Conservation (phyloP, 2,329 filamentous ascomycete genomes). For the Dryadomyces quercivorus region DNA sequence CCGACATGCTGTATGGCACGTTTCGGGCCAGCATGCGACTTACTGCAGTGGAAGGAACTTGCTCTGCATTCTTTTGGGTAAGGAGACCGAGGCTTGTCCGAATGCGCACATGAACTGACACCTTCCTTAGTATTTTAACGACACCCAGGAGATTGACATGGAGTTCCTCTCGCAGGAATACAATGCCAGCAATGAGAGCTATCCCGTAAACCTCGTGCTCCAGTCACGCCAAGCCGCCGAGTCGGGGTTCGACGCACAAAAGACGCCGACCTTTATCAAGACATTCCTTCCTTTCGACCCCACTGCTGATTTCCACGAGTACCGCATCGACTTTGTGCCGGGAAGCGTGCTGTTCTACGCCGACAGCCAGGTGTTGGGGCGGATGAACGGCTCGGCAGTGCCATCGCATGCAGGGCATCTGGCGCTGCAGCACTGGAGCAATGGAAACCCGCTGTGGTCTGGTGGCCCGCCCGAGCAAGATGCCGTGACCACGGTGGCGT, state of each 20-base stretch:
- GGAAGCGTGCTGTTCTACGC: slow-evolving; percentile 55
- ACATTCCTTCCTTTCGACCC: slow-evolving; percentile 55
- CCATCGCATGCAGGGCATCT: slow-evolving; percentile 52
- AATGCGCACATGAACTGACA: neutral
- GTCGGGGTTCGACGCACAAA: slow-evolving; percentile 49
- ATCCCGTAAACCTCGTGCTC: slow-evolving; percentile 61
- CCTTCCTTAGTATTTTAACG: slow-evolving; percentile 53
- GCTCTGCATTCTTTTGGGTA: slow-evolving; percentile 71
- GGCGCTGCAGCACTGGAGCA: slow-evolving; percentile 67
- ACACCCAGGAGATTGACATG: slow-evolving; percentile 71
- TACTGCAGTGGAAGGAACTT: slow-evolving; percentile 51
- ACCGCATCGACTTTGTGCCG: slow-evolving; percentile 63
- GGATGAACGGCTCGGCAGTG: slow-evolving; percentile 43
- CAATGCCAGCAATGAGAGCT: slow-evolving; percentile 32
- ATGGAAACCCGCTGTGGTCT: slow-evolving; percentile 60
- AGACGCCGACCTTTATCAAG: slow-evolving; percentile 44
- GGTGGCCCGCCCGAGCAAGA: slow-evolving; percentile 54
- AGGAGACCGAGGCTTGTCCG: neutral
- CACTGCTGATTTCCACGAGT: slow-evolving; percentile 57
- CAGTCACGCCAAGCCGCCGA: slow-evolving; percentile 50
- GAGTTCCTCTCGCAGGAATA: slow-evolving; percentile 64
- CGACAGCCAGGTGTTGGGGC: slow-evolving; percentile 44
- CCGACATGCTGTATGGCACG: slow-evolving; percentile 57
- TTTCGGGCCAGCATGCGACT: slow-evolving; percentile 58
- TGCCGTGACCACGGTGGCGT: slow-evolving; percentile 50